Evolutionary conservation across 257 asterid genomes (phyloP).

Genomic region (Nyctanthes arbortristis): DNA sequence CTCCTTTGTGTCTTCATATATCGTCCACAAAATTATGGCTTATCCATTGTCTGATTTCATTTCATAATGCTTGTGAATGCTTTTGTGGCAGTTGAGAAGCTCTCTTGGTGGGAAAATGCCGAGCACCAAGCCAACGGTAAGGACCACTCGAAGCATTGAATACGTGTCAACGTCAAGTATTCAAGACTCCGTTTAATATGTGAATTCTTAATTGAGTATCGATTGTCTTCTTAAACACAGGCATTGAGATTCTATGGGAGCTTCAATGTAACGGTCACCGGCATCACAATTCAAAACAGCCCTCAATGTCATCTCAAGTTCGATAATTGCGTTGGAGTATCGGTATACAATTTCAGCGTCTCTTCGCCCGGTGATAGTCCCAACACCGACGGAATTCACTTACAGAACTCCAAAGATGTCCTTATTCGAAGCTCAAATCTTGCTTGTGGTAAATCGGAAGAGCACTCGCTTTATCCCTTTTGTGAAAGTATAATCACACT

Average conservation of each 20-base stretch:
- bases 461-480: background rate
- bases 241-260: constrained; percentile 89
- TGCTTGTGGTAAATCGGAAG: constrained; percentile 66
- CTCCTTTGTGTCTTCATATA: background rate
- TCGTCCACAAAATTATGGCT: background rate
- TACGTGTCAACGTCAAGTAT: background rate
- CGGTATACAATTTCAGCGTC: constrained; percentile 59
- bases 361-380: constrained; percentile 92
- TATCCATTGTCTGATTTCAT: constrained; percentile 3
- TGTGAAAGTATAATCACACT: too few relatives aligned
- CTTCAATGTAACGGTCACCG: constrained; percentile 76
- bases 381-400: constrained; percentile 91
- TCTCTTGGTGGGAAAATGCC: constrained; percentile 72
- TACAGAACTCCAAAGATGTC: constrained; percentile 85
- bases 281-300: constrained; percentile 74
- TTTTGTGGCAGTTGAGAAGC: constrained; percentile 41
- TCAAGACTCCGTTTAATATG: background rate
- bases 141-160: constrained; percentile 19
- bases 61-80: background rate
- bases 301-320: constrained; percentile 88
- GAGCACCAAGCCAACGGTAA: constrained; percentile 81
- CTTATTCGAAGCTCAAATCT: constrained; percentile 62
- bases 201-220: background rate
- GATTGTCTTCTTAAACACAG: constrained; percentile 36
- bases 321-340: constrained; percentile 76